Conservation (phyloP, 331 rosid species). For the Ulmus americana region DNA sequence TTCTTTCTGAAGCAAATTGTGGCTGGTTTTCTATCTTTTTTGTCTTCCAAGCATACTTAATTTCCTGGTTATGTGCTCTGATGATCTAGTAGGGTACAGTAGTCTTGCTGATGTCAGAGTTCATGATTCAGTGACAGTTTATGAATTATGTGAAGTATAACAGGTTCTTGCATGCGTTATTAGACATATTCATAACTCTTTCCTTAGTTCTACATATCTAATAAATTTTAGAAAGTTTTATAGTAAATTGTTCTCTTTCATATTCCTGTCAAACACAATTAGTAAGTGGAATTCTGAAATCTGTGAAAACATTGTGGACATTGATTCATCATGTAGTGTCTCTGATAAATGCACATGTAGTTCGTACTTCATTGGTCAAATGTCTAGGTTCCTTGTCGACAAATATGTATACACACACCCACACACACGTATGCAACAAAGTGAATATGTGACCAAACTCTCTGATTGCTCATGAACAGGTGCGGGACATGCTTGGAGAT, state of each 20-base stretch:
- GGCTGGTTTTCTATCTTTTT: constrained; percentile 14
- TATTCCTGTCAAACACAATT: neutral
- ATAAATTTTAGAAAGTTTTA: too few species aligned
- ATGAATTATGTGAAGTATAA: neutral
- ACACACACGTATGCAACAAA: too few species aligned
- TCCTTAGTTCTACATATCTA: neutral
- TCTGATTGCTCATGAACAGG: constrained; percentile 45
- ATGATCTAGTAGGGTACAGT: neutral
- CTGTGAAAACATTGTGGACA: neutral
- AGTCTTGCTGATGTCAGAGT: too few species aligned
- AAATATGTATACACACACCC: neutral
- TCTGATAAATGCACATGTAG: neutral
- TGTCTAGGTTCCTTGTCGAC: neutral
- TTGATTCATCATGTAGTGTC: neutral
- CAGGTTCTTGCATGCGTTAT: neutral
- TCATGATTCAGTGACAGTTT: too few species aligned
- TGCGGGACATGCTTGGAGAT: constrained; percentile 96
- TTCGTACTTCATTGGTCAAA: neutral
- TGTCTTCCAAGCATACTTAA: neutral
- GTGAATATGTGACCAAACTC: constrained; percentile 15
- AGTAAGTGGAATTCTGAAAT: neutral
- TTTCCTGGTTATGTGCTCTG: neutral
- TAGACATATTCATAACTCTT: neutral
- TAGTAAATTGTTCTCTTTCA: neutral
- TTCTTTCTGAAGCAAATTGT: constrained; percentile 23